Percentiles rank a stretch among this genome's conserved stretches.
Evolutionary conservation across 257 asterid genomes (phyloP).

Genomic region (Lavandula angustifolia): DNA sequence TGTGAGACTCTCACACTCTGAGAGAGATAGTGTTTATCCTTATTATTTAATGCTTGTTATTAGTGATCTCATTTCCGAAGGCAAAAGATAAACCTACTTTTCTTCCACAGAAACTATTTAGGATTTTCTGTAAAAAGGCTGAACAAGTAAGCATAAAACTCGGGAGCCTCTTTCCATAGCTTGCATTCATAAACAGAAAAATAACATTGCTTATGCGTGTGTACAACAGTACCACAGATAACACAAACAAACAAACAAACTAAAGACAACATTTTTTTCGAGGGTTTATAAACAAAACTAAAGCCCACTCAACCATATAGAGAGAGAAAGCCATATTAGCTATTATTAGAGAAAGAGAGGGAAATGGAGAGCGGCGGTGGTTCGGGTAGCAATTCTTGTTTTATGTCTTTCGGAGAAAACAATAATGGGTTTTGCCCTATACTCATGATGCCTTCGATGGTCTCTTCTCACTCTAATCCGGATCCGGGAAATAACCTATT

Average conservation of each 20-base stretch:
- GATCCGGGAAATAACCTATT: constrained; percentile 36
- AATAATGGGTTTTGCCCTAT: constrained; percentile 52
- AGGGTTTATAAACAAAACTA: constrained; percentile 26
- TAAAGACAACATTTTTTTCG: neutral
- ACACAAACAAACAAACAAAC: neutral
- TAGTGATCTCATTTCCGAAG: constrained; percentile 34
- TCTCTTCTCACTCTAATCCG: constrained; percentile 39
- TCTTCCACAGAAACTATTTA: constrained; percentile 39
- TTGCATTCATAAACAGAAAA: constrained; percentile 34
- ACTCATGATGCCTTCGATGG: constrained; percentile 57
- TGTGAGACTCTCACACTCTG: too few species aligned
- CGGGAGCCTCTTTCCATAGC: constrained; percentile 74
- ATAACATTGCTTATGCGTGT: constrained; percentile 53
- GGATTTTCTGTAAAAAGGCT: constrained; percentile 79
- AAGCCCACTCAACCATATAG: constrained; percentile 21
- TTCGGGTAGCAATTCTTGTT: constrained; percentile 39
- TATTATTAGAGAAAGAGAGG: neutral
- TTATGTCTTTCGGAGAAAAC: constrained; percentile 63
- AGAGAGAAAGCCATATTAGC: neutral
- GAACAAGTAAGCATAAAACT: constrained; percentile 74
- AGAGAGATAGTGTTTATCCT: neutral
- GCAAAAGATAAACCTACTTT: constrained; percentile 36
- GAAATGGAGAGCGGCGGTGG: constrained; percentile 47
- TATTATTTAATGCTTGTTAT: neutral
- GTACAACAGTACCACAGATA: constrained; percentile 30